These are phyloP conservation scores for Fusarium fracticaudum DNA, from an alignment of 2,329 filamentous ascomycete species.

Conservation along the genomic window DNA sequence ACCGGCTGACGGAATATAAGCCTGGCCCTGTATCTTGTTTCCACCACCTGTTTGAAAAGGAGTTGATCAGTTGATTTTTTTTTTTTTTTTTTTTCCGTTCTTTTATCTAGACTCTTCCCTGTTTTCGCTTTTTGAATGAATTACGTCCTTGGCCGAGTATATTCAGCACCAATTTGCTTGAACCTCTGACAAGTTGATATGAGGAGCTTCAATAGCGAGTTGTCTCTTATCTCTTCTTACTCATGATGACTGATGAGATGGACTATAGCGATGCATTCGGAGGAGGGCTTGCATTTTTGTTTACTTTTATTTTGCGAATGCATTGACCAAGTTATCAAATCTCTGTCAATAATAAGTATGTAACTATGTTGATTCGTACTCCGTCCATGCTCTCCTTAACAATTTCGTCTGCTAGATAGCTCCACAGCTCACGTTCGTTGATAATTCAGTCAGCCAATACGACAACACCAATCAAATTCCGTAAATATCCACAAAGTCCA, in stretches of 20 bases:
- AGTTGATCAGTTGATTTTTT: conserved; percentile 5
- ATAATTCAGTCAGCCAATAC: not conserved
- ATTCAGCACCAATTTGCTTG: not conserved
- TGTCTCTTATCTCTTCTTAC: not conserved
- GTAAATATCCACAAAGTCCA: not conserved
- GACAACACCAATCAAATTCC: not conserved
- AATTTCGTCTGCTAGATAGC: not conserved
- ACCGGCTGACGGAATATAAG: not conserved
- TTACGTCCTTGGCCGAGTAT: not conserved
- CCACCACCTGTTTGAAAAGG: not conserved
- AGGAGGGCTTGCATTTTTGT: not conserved
- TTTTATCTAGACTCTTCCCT: not conserved
- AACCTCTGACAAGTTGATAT: not conserved
- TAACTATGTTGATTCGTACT: not conserved
- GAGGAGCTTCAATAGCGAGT: not conserved
- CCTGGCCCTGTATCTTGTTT: conserved; percentile 4
- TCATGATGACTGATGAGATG: not conserved
- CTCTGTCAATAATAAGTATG: not conserved
- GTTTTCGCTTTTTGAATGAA: not conserved
- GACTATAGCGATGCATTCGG: not conserved
- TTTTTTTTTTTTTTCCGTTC: not conserved
- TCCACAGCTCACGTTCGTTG: not conserved
- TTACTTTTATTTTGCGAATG: not conserved
- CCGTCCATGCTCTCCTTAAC: not conserved
- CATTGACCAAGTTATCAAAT: not conserved